phyloP scores from a whole-genome alignment of 345 rosid species.

The Hypericum perforatum region DNA sequence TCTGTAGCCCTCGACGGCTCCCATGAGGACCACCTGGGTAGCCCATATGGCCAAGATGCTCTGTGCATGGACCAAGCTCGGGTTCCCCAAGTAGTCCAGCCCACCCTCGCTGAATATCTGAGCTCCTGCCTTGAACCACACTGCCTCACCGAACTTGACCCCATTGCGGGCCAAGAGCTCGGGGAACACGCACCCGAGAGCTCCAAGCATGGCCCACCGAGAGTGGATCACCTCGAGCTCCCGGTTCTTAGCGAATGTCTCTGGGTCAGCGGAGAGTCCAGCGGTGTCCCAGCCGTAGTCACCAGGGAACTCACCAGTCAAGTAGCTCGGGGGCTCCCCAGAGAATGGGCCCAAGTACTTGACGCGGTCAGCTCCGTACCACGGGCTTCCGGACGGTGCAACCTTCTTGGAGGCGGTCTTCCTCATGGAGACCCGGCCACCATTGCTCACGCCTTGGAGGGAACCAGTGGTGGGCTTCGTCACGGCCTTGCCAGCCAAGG shows the following conservation, averaged over 20 bases:
- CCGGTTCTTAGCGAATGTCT: slow-evolving; percentile 20
- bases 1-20: slow-evolving; percentile 16
- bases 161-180: slow-evolving; percentile 17
- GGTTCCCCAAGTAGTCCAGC: slow-evolving; percentile 19
- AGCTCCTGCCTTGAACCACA: slow-evolving; percentile 12
- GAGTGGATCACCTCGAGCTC: slow-evolving; percentile 20
- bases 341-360: slow-evolving; percentile 19
- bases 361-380: slow-evolving; percentile 14
- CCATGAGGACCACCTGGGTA: slow-evolving; percentile 18
- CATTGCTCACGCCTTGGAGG: background rate
- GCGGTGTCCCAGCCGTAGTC: slow-evolving; percentile 21
- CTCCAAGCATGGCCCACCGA: slow-evolving; percentile 23
- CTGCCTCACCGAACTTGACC: slow-evolving; percentile 15
- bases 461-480: background rate
- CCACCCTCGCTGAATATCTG: slow-evolving; percentile 17
- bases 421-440: background rate
- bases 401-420: background rate
- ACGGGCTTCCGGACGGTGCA: background rate
- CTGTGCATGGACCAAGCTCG: slow-evolving; percentile 21
- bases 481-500: slow-evolving; percentile 6
- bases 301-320: slow-evolving; percentile 15
- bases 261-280: slow-evolving; percentile 12
- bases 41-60: slow-evolving; percentile 22
- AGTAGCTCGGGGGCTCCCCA: slow-evolving; percentile 13
- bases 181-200: slow-evolving; percentile 15